These are phyloP conservation scores for Calonectria henricotiae DNA, from an alignment of 2,329 filamentous ascomycete genomes.

Conservation along the genomic window DNA sequence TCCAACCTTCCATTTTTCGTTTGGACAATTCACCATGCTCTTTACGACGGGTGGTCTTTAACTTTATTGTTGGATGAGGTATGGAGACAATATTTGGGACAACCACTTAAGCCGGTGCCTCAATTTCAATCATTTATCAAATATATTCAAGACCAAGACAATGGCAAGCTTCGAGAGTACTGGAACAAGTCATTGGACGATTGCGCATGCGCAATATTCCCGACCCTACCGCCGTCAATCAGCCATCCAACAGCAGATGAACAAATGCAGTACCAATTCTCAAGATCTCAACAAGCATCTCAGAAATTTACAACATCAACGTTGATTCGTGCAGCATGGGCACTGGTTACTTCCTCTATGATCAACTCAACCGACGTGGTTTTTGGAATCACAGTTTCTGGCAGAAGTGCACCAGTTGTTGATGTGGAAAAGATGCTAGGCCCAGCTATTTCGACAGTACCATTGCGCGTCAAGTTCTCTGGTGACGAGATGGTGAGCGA, in stretches of 20 bases:
- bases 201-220: slow-evolving; percentile 21
- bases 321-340: slow-evolving; percentile 53
- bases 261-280: slow-evolving; percentile 7
- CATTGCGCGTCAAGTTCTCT: slow-evolving; percentile 51
- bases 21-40: slow-evolving; percentile 51
- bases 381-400: slow-evolving; percentile 49
- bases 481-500: slow-evolving; percentile 51
- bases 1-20: slow-evolving; percentile 38
- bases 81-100: slow-evolving; percentile 27
- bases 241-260: slow-evolving; percentile 21
- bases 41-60: slow-evolving; percentile 54
- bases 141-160: slow-evolving; percentile 5
- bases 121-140: slow-evolving; percentile 30
- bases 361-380: slow-evolving; percentile 43
- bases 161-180: background rate
- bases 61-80: slow-evolving; percentile 40
- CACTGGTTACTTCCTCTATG: slow-evolving; percentile 44
- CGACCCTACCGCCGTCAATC: slow-evolving; percentile 25
- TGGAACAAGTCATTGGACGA: slow-evolving; percentile 25
- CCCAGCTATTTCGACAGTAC: slow-evolving; percentile 37
- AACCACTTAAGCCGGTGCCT: background rate
- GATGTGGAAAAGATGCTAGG: slow-evolving; percentile 47
- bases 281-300: background rate
- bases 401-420: slow-evolving; percentile 46
- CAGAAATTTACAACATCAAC: slow-evolving; percentile 34